Base-by-base conservation (phyloP, 495 filamentous ascomycete species). In the Entonaema liquescens region DNA sequence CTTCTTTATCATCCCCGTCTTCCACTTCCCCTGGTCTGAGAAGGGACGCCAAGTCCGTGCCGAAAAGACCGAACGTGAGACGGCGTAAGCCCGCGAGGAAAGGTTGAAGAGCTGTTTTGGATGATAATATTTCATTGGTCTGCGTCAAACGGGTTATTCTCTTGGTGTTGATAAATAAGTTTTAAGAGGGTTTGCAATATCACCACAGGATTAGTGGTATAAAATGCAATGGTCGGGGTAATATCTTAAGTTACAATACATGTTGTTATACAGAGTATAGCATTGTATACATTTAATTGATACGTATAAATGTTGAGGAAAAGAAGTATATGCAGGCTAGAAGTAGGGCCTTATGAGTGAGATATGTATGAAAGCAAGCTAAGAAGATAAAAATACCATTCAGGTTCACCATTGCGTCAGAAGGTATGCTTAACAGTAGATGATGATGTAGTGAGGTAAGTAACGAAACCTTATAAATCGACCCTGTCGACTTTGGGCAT, bases 11-110 rank as follows among this genome's bases (percentile, higher is more conserved):
- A 85, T 97, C 72, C 94, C 94, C 59, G 95, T 98, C 73, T 88
- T 89, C 70, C 95, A 98, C 88, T 97, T 99, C 89, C 95, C 95
- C 40, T 98, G 95, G 95, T 94, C 91, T 35, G 91, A 93, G 74
- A 94, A 93, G 83, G 94, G 90, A 47, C 90, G 90, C 70, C 82
- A 89, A 80, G 73, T 68, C 60, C 84, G 90, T 50, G 62, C 23
- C 54, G 79, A 13, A 44, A 81, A 82, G 75, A 67, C 77, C 9
- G 79, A 77, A 50, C 77, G 76, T 59, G 72, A 78, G 31, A 70
- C 56, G 31, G 81, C 65, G 29, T 81, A 78, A 75, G 38, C 58
- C 21, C 12, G 7, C 13, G 7, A 31, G 33, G 6, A 15, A 28
- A 52, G 1, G 25, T 7, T 28, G 0, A 4, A 25, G 23, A 11